Base-by-base conservation (phyloP, 768 basidiomycete species). In the Zangia roseola region DNA sequence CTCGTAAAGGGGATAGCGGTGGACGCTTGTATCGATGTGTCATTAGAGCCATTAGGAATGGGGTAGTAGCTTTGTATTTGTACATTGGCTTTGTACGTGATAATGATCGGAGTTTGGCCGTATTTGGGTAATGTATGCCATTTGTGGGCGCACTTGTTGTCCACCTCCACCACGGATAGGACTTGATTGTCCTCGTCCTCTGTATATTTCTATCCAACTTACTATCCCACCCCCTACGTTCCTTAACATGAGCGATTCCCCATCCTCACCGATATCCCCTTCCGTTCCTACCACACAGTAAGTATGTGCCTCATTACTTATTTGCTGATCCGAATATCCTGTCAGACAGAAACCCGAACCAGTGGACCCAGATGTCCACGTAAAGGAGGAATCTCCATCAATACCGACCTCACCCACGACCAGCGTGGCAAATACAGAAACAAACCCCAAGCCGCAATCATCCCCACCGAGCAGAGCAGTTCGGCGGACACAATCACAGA, bases 401-500 rank as follows among this genome's bases (percentile, higher is more conserved):
- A 23, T 20, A n/a, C 16, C 47, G 2, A 46, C 41, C 21, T 58
- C 53, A 2, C 56, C 56, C 17, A 45, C 47, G 5, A 4, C 39
- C 17, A 53, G 45, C 28, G 9, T 47, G 12, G 26, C 34, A 16
- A 44, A 35, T 31, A 34, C 51, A 16, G 43, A 49, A n/a, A 9
- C 10, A 37, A 21, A 20, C 8, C 9, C 38, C 23, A 25, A 35
- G 2, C 10, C 8, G 4, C 40, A 54, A 9, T 47, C 44, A 5
- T 19, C 46, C 16, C 45, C 55, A 7, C 52, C 60, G 6, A 25
- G 35, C 59, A 70, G 50, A 45, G 37, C 50, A 20, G 40, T 9
- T 57, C 68, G 56, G 23, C 54, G 14, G 36, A 44, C 46, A 1
- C 72, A 71, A 53, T 69, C 68, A 40, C 76, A 83, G 54, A 72